phyloP scores from a whole-genome alignment of 1,284 basidiomycete species.

The Inonotus hispidus region DNA sequence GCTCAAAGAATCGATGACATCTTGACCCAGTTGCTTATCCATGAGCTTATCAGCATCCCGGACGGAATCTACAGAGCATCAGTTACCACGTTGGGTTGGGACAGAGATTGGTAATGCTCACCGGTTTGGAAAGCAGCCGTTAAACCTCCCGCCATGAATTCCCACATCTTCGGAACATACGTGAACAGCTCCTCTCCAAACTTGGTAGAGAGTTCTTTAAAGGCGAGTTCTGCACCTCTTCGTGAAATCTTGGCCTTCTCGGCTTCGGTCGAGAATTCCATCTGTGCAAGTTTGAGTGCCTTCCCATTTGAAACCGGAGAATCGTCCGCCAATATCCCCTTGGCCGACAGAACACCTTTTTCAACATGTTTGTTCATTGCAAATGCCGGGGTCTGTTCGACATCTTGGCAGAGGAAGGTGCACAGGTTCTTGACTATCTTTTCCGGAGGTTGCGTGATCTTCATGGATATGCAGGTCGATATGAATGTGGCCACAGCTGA shows the following conservation, averaged over 20 bases:
- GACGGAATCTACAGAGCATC: slow-evolving; percentile 47
- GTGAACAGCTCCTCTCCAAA: slow-evolving; percentile 77
- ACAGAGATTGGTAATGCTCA: slow-evolving; percentile 31
- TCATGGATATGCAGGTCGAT: slow-evolving; percentile 72
- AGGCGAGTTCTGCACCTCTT: slow-evolving; percentile 83
- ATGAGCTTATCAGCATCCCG: slow-evolving; percentile 57
- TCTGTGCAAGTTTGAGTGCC: slow-evolving; percentile 39
- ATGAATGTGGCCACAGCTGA: slow-evolving; percentile 85
- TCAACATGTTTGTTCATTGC: slow-evolving; percentile 51
- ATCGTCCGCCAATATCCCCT: slow-evolving; percentile 31
- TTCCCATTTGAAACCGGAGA: slow-evolving; percentile 36
- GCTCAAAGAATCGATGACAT: slow-evolving; percentile 90
- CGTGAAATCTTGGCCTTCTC: slow-evolving; percentile 56
- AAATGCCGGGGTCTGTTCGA: slow-evolving; percentile 87
- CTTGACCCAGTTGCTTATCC: slow-evolving; percentile 77
- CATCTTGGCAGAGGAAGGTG: slow-evolving; percentile 94
- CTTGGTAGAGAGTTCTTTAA: slow-evolving; percentile 70
- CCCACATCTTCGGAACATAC: slow-evolving; percentile 89
- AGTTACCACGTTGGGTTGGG: slow-evolving; percentile 15
- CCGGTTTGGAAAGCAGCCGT: slow-evolving; percentile 64
- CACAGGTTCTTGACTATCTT: slow-evolving; percentile 98
- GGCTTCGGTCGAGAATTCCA: slow-evolving; percentile 41
- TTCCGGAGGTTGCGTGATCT: slow-evolving; percentile 63
- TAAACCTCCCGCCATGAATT: slow-evolving; percentile 81
- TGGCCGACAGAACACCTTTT: slow-evolving; percentile 79